Conservation (phyloP, 1,284 basidiomycete genomes). For the Leccinum subspadiceum region DNA sequence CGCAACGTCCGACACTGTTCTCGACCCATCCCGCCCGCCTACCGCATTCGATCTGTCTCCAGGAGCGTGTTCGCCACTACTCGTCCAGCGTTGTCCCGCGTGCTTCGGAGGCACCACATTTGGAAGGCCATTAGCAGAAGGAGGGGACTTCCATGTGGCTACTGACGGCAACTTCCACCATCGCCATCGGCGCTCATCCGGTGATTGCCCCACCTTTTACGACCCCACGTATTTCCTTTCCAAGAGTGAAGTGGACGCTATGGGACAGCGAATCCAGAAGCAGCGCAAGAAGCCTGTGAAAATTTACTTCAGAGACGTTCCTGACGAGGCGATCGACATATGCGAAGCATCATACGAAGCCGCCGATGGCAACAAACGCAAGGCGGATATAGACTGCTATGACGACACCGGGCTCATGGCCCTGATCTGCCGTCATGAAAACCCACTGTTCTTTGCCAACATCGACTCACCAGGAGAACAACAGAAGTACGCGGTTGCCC, state of each 20-base stretch:
- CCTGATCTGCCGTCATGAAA: conserved; percentile 1
- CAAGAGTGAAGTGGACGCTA: conserved; percentile 1
- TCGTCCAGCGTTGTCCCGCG: conserved; percentile 2
- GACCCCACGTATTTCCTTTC: conserved; percentile 4
- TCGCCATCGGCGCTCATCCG: neutral
- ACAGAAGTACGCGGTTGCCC: conserved; percentile 1
- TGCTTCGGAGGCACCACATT: conserved; percentile 4
- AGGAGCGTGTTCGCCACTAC: neutral
- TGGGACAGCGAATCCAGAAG: neutral
- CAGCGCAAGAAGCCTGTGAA: conserved; percentile 1
- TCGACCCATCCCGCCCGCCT: neutral
- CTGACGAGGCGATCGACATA: conserved; percentile 3
- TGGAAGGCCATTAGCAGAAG: neutral
- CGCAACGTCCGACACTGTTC: neutral
- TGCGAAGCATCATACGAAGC: conserved; percentile 4
- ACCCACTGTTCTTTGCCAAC: conserved; percentile 2
- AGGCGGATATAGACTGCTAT: neutral
- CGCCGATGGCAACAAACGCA: conserved; percentile 1
- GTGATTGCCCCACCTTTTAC: neutral
- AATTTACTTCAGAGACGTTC: neutral
- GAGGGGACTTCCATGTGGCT: conserved; percentile 1
- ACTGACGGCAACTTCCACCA: conserved; percentile 5
- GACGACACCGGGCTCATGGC: conserved; percentile 3
- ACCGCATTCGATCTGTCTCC: neutral
- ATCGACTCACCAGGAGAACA: conserved; percentile 4